Evolutionary conservation across 2,329 filamentous ascomycete species (phyloP), one percentile per base, ranked within the genome.

Genomic region (Ophiostoma ips): DNA sequence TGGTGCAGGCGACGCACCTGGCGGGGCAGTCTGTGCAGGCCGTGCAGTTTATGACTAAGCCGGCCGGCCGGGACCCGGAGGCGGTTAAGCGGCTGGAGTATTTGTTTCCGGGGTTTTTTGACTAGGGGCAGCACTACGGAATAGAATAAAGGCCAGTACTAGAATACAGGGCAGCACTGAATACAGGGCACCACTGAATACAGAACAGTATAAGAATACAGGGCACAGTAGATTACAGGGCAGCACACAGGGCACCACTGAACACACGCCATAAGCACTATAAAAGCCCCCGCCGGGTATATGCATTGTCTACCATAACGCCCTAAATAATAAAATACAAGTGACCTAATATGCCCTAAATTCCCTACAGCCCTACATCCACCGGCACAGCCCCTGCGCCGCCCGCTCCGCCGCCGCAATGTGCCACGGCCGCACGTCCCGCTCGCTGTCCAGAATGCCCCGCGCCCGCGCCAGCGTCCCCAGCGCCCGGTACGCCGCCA

Each of bases 91-190:
- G 80, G 68, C 70, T 95, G 49, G 76, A 83, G 60, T 98, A 84
- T 72, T 68, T 98, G 52, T 96, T 95, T 69, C 88, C 89, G 1
- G 84, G 82, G 2, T 88, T 89, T 64, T 87, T 75, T 65, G 49
- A 38, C 24, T 41, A 21, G 15, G 16, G 24, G 21, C 30, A 43
- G 40, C 11, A n/a, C 5, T 35, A 16, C 11, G 11, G 19, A 10
- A 40, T 19, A 11, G n/a, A n/a, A n/a, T n/a, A n/a, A n/a, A n/a
- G n/a, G n/a, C n/a, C n/a, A n/a, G n/a, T n/a, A n/a, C n/a, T n/a
- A n/a, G n/a, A n/a, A n/a, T n/a, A n/a, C n/a, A n/a, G n/a, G n/a
- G n/a, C n/a, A n/a, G n/a, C n/a, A n/a, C n/a, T n/a, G n/a, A n/a
- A n/a, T n/a, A n/a, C n/a, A n/a, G n/a, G n/a, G n/a, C n/a, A n/a